Evolutionary conservation across 2,329 filamentous ascomycete genomes (phyloP), one percentile per base, ranked within the genome.

Genomic region (Aspergillus neoniger): DNA sequence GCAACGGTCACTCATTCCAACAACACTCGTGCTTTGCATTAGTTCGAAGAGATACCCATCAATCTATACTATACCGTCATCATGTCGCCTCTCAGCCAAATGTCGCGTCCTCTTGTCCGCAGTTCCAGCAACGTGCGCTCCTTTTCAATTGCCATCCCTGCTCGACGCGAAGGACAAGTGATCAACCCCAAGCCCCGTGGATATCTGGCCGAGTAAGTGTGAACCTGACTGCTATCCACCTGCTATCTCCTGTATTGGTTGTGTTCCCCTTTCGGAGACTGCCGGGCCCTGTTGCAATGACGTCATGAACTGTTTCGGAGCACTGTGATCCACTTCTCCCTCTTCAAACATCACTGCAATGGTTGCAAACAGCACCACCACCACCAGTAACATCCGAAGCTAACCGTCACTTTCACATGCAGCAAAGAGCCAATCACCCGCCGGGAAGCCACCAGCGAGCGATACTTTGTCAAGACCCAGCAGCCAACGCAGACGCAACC

Each of bases 141-240:
- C 0, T 65, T 72, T 28, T 68, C 69, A 0, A 56, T 59, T 6
- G 59, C 64, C 2, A 52, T 68, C 4, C 59, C 60, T 0, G 62
- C 63, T 2, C 66, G 70, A 62, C 63, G 55, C 7, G 70, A 63
- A 36, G 70, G 69, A 36, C 70, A 72, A 28, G 55, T 63, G 3
- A 64, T 64, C 3, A 44, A 65, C 1, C 59, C 69, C 10, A 73
- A 71, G 59, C 56, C 67, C 4, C 51, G 63, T 5, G 70, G 69
- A 7, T 70, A 65, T 21, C 62, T 72, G 10, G 63, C 67, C 8
- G 68, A 71, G 70, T 73, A 68, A 38, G 70, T 64, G 17, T 36
- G 32, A 36, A 36, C 12, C 32, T 36, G 32, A 36, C 32, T 15
- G 32, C 12, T 15, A 36, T 15, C 32, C 5, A 36, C 5, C 4